phyloP scores from a whole-genome alignment of 225 moss, liverwort and hornwort genomes.

The Polytrichum formosum region DNA sequence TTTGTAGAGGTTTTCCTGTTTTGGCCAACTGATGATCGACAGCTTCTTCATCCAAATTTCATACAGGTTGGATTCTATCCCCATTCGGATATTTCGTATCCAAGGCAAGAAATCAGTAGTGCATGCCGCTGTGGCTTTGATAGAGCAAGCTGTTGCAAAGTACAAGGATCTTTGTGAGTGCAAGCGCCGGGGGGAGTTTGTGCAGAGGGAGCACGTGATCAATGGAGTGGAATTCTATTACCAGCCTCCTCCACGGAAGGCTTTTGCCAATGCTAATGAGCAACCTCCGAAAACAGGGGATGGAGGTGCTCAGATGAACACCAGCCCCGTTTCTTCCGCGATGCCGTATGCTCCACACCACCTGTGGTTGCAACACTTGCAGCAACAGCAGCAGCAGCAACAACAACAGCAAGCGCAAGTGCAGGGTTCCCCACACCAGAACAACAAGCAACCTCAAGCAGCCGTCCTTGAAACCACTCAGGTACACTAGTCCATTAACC shows the following conservation, averaged over 20 bases:
- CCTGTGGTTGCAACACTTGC: conserved; percentile 91
- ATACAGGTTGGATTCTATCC: conserved; percentile 74
- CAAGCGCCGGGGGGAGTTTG: conserved; percentile 95
- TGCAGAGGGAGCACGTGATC: conserved; percentile 93
- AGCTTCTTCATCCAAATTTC: too few species aligned
- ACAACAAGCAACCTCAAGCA: conserved; percentile 36
- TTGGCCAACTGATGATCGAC: too few species aligned
- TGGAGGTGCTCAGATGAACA: conserved; percentile 20
- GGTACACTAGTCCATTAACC: conserved; percentile 9
- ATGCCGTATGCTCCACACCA: conserved; percentile 73
- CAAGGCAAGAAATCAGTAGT: conserved; percentile 95
- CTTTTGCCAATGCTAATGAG: conserved; percentile 62
- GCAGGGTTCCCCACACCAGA: conserved; percentile 30
- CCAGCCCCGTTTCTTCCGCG: conserved; percentile 7
- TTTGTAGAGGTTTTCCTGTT: too few species aligned
- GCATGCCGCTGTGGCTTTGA: conserved; percentile 85
- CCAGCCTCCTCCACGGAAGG: conserved; percentile 96
- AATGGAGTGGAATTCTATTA: conserved; percentile 97
- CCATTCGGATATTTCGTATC: conserved; percentile 91
- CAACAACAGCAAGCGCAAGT: conserved; percentile 18
- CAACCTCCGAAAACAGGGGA: conserved; percentile 41
- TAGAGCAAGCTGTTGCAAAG: conserved; percentile 90
- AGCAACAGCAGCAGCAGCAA: conserved; percentile 65
- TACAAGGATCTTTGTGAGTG: conserved; percentile 99
- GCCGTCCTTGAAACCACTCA: conserved; percentile 37